These are phyloP conservation scores for Ampelomyces quisqualis DNA, from an alignment of 2,329 filamentous ascomycete species.

Conservation along the genomic window DNA sequence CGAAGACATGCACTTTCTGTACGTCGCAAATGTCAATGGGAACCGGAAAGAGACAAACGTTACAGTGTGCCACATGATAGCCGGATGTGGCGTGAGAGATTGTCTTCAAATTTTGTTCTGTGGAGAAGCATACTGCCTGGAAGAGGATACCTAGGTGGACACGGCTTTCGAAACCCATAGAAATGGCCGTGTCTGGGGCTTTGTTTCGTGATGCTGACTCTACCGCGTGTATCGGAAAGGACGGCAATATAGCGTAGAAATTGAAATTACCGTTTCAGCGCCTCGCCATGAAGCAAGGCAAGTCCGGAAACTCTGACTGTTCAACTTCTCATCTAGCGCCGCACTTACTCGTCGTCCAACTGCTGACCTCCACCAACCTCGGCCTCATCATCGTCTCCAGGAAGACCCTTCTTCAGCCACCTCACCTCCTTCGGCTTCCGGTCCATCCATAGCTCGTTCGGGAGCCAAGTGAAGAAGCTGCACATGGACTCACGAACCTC, in stretches of 20 bases:
- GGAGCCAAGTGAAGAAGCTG: constrained; percentile 49
- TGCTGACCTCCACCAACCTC: constrained; percentile 14
- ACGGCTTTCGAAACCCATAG: too few species aligned
- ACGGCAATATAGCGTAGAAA: too few species aligned
- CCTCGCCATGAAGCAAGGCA: background rate
- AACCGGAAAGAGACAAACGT: background rate
- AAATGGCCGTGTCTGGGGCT: too few species aligned
- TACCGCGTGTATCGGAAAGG: background rate
- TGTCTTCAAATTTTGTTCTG: background rate
- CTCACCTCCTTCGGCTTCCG: constrained; percentile 31
- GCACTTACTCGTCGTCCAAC: constrained; percentile 16
- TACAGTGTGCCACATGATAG: background rate
- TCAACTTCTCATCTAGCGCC: background rate
- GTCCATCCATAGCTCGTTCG: constrained; percentile 46
- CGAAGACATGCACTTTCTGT: background rate
- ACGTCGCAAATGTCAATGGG: background rate
- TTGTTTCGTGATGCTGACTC: too few species aligned
- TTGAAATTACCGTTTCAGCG: too few species aligned
- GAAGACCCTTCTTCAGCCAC: constrained; percentile 24
- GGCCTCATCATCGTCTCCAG: constrained; percentile 18
- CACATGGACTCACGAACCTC: constrained; percentile 42
- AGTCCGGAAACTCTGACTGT: background rate
- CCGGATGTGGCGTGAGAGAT: too few species aligned
- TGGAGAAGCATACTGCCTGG: too few species aligned
- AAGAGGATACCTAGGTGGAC: too few species aligned